These are phyloP conservation scores for Fragilaria radians DNA, from an alignment of 108 stramenopile species.

Conservation along the genomic window DNA sequence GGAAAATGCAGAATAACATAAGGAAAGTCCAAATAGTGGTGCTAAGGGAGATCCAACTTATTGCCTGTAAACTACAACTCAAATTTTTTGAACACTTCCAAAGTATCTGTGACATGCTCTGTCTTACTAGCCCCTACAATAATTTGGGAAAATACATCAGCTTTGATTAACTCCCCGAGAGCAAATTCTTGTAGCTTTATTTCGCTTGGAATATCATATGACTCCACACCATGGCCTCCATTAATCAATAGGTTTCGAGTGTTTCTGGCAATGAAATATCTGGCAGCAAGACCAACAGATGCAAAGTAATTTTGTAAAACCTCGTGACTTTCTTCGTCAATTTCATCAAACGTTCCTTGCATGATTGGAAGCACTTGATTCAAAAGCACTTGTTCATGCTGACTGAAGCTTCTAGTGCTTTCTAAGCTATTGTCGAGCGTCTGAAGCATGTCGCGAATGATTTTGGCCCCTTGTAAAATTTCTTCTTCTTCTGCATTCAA, in stretches of 20 bases:
- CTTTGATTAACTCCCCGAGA: slow-evolving; percentile 37
- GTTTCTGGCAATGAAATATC: slow-evolving; percentile 66
- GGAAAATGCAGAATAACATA: too few species aligned
- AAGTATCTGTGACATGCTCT: not conserved
- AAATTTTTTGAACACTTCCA: too few species aligned
- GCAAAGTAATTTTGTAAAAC: slow-evolving; percentile 67
- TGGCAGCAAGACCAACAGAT: slow-evolving; percentile 68
- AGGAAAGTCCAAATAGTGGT: too few species aligned
- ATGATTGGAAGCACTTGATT: slow-evolving; percentile 71
- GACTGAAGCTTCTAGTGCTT: slow-evolving; percentile 44
- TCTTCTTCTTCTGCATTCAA: slow-evolving; percentile 76
- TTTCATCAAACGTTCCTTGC: slow-evolving; percentile 74
- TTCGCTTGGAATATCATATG: slow-evolving; percentile 50
- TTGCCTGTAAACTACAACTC: too few species aligned
- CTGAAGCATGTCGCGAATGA: slow-evolving; percentile 80
- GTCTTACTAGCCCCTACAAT: not conserved
- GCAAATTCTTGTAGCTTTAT: slow-evolving; percentile 74
- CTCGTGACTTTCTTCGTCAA: slow-evolving; percentile 69
- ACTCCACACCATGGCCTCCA: slow-evolving; percentile 27
- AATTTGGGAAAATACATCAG: slow-evolving; percentile 12
- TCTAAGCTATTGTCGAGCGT: slow-evolving; percentile 70
- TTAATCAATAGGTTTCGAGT: slow-evolving; percentile 60
- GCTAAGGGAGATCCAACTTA: too few species aligned
- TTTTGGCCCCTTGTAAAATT: slow-evolving; percentile 78
- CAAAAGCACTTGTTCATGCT: slow-evolving; percentile 71